Percentiles rank a stretch among this genome's conserved stretches.
phyloP scores from a whole-genome alignment of 106 monocot genomes.

The Triglochin maritima region DNA sequence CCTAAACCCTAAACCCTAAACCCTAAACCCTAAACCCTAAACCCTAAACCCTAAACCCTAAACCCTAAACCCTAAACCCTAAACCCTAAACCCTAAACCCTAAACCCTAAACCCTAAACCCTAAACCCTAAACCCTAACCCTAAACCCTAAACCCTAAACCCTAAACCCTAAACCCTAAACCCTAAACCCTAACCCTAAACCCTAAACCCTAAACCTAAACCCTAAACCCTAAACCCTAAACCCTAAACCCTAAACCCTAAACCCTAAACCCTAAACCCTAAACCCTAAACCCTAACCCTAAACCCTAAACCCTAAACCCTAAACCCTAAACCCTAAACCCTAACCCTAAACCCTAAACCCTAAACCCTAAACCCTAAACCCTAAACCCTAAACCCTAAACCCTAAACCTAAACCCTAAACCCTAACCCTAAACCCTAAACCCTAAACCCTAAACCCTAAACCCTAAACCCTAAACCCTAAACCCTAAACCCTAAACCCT shows the following conservation, averaged over 20 bases:
- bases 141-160: conserved; percentile 6
- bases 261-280: conserved; percentile 6
- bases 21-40: conserved; percentile 2
- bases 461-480: conserved; percentile 6
- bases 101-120: not conserved
- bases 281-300: conserved; percentile 4
- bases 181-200: conserved; percentile 6
- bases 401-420: not conserved
- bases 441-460: conserved; percentile 6
- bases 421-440: conserved; percentile 2
- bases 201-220: conserved; percentile 6
- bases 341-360: not conserved
- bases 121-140: not conserved
- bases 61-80: conserved; percentile 6
- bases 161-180: conserved; percentile 6
- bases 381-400: not conserved
- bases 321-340: not conserved
- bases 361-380: not conserved
- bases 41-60: conserved; percentile 6
- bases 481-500: conserved; percentile 4
- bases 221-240: conserved; percentile 6
- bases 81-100: not conserved
- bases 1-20: conserved; percentile 6
- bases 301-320: not conserved
- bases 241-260: conserved; percentile 6